Base-by-base conservation (phyloP, 23 red algal genomes). In the Cyanidioschyzon merolae region DNA sequence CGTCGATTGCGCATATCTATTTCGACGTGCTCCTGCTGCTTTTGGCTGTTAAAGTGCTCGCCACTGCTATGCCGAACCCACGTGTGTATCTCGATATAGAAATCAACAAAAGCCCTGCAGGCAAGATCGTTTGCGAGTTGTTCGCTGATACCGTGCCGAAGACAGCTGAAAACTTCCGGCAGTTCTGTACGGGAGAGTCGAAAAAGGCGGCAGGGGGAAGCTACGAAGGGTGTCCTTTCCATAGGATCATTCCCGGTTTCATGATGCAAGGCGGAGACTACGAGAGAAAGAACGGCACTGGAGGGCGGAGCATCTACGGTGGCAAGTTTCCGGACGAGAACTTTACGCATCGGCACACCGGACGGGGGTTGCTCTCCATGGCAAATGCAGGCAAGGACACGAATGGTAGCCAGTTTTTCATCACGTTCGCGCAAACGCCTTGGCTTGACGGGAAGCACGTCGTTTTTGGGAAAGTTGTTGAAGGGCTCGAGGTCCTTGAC, bases 401-500 rank as follows among this genome's bases (percentile, higher is more conserved):
- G 36, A 98, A 98, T 57, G 92, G 87, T 32, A 79, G 68, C 18
- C 92, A 96, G 59, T 96, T 96, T 41, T 96, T 96, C 36, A 32
- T 89, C 0, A 89, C 86, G 26, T 81, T 77, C 1, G 78, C 74
- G 45, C 59, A 77, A 58, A 79, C 90, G 30, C 45, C 59, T 2
- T 88, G 87, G 68, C 81, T 95, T 1, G 90, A 95, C 59, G 76
- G 36, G 0, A 95, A 95, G 67, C 90, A 95, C 68, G 90, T 95
- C 1, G 90, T 95, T 32, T 95, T 95, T 68, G 90, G 90, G 2
- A 40, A 80, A 30, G 79, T 92, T n/a, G 83, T 81, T 40, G 89
- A 86, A 39, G 89, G 89, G 1, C 59, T 90, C 21, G 82, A 90
- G 39, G 88, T 90, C 26, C 27, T 85, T 27, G 82, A 86, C 2